A percentile compares a stretch with the other conserved stretches of the same genome.
Conservation (phyloP, 352 stramenopile species). For the Phytophthora palmivora region DNA sequence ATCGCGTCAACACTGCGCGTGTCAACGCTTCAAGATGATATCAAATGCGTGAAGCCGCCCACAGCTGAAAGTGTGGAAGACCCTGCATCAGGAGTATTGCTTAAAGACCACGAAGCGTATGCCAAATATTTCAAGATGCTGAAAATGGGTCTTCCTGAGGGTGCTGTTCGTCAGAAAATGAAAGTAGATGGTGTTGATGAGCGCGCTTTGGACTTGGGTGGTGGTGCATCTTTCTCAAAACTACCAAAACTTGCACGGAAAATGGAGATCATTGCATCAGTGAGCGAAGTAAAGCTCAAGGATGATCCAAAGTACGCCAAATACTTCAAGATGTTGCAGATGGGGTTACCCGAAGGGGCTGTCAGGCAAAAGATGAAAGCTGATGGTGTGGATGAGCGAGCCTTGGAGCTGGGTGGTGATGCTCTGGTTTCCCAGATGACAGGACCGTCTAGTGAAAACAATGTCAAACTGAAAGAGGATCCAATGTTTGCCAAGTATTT, state of each 20-base stretch:
- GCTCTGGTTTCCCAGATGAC: slow-evolving; percentile 39
- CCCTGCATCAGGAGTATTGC: slow-evolving; percentile 17
- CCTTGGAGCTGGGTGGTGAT: slow-evolving; percentile 49
- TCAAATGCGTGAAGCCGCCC: slow-evolving; percentile 55
- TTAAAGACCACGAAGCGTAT: slow-evolving; percentile 73
- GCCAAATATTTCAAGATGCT: slow-evolving; percentile 96
- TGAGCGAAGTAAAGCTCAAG: slow-evolving; percentile 38
- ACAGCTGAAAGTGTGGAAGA: slow-evolving; percentile 8
- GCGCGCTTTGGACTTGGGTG: slow-evolving; percentile 50
- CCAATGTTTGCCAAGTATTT: slow-evolving; percentile 88
- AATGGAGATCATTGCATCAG: slow-evolving; percentile 5
- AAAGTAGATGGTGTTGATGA: slow-evolving; percentile 52
- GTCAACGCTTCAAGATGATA: slow-evolving; percentile 67
- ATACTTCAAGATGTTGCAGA: slow-evolving; percentile 95
- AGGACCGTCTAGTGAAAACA: neutral
- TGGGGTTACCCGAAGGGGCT: slow-evolving; percentile 85
- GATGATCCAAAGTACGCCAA: slow-evolving; percentile 82
- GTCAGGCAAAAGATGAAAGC: slow-evolving; percentile 88
- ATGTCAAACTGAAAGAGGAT: slow-evolving; percentile 45
- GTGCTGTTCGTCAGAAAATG: slow-evolving; percentile 91
- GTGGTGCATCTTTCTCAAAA: slow-evolving; percentile 17
- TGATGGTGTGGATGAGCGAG: slow-evolving; percentile 46
- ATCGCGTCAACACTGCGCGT: slow-evolving; percentile 38
- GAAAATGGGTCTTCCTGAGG: slow-evolving; percentile 88
- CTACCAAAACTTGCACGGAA: slow-evolving; percentile 8